phyloP scores from a whole-genome alignment of 495 filamentous ascomycete species.

The Penicillium chermesinum region DNA sequence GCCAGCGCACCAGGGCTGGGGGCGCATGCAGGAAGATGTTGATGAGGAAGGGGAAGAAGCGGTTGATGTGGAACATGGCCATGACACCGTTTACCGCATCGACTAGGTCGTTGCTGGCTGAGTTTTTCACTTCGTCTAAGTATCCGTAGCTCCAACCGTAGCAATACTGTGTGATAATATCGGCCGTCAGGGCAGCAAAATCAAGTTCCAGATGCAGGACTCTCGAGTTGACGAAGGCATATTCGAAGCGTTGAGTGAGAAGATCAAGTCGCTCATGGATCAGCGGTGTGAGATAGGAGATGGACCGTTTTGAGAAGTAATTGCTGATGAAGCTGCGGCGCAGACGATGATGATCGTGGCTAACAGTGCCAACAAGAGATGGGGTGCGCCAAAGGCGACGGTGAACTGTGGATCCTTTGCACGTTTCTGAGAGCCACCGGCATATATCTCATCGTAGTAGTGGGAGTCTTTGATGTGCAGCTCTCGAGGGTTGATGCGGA shows the following conservation, averaged over 20 bases:
- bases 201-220: slow-evolving; percentile 31
- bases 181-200: slow-evolving; percentile 36
- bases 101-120: slow-evolving; percentile 2
- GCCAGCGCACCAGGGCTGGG: slow-evolving; percentile 9
- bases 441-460: slow-evolving; percentile 3
- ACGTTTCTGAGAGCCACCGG: background rate
- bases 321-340: slow-evolving; percentile 3
- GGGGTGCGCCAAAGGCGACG: background rate
- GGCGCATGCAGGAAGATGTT: slow-evolving; percentile 14
- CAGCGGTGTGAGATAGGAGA: background rate
- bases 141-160: slow-evolving; percentile 24
- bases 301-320: slow-evolving; percentile 3
- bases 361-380: slow-evolving; percentile 2
- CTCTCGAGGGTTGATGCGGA: slow-evolving; percentile 5
- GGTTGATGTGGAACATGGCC: background rate
- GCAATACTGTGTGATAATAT: slow-evolving; percentile 43
- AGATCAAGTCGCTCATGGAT: background rate
- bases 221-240: slow-evolving; percentile 2
- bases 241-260: slow-evolving; percentile 6
- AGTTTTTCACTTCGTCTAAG: slow-evolving; percentile 7
- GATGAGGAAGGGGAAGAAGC: slow-evolving; percentile 6
- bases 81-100: slow-evolving; percentile 7
- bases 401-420: slow-evolving; percentile 1
- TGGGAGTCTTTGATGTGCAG: slow-evolving; percentile 4
- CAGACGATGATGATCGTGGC: slow-evolving; percentile 2